These are phyloP conservation scores for Populus pruinosa DNA, from an alignment of 345 rosid genomes.

Conservation along the genomic window DNA sequence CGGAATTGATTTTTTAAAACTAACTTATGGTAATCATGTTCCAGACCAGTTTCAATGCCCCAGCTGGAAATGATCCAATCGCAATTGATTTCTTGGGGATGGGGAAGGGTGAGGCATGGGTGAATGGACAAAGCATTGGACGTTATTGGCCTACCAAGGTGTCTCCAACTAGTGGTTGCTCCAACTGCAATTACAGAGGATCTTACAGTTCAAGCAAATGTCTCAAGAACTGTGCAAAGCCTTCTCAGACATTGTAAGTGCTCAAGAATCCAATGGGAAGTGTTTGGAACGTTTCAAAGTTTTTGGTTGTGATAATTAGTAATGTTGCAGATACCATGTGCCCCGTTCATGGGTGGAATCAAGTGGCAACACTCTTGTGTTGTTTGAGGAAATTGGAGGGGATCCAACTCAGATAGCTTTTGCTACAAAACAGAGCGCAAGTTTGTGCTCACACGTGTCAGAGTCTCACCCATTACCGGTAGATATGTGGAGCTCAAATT, in stretches of 20 bases:
- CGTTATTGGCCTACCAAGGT: constrained; percentile 80
- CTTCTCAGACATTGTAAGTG: constrained; percentile 84
- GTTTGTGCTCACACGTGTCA: constrained; percentile 58
- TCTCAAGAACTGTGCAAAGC: constrained; percentile 79
- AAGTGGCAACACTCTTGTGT: constrained; percentile 67
- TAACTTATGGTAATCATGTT: constrained; percentile 5
- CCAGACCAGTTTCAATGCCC: constrained; percentile 70
- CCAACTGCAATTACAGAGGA: constrained; percentile 75
- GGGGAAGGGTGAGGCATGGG: constrained; percentile 98
- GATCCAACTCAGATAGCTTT: constrained; percentile 72
- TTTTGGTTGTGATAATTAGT: constrained; percentile 10
- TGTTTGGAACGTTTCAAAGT: not conserved
- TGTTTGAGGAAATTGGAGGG: constrained; percentile 86
- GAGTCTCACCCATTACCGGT: constrained; percentile 72
- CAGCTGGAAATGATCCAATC: constrained; percentile 62
- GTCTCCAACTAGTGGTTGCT: constrained; percentile 53
- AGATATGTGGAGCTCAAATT: constrained; percentile 63
- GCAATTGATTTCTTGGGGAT: constrained; percentile 84
- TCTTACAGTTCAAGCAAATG: constrained; percentile 63
- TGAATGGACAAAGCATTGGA: constrained; percentile 93
- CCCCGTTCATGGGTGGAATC: constrained; percentile 86
- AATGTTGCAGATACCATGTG: constrained; percentile 65
- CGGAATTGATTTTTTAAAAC: constrained; percentile 2
- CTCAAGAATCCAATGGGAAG: not conserved
- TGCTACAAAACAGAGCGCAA: constrained; percentile 47